Percentiles rank a stretch among this genome's conserved stretches.
phyloP scores from a whole-genome alignment of 2,329 filamentous ascomycete genomes.

The Aureobasidium namibiae region DNA sequence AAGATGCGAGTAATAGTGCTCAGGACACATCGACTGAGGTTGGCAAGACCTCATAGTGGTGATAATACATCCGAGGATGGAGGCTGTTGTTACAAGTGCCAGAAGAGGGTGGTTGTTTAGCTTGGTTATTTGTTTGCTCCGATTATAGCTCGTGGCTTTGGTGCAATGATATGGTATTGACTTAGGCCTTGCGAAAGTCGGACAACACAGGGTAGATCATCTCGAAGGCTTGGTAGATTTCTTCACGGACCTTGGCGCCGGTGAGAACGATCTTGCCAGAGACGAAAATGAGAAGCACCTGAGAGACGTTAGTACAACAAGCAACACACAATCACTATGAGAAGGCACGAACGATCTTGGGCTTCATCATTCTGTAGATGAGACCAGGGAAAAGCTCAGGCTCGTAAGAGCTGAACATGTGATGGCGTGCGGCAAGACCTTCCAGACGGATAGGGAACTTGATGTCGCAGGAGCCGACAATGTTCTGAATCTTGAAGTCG shows the following conservation, averaged over 20 bases:
- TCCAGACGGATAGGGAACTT: constrained; percentile 98
- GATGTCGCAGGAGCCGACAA: constrained; percentile 97
- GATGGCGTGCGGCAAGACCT: constrained; percentile 90
- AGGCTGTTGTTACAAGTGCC: constrained; percentile 16
- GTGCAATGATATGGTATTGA: background rate
- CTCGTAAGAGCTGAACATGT: constrained; percentile 99
- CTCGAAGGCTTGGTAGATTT: constrained; percentile 95
- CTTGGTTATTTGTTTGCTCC: background rate
- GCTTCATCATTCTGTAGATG: constrained; percentile 99
- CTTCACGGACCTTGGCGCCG: constrained; percentile 93
- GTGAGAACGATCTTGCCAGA: constrained; percentile 97
- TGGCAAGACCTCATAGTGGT: constrained; percentile 13
- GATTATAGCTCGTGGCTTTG: background rate
- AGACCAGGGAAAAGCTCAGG: constrained; percentile 97
- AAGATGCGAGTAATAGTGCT: background rate
- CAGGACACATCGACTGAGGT: constrained; percentile 2
- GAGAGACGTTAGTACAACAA: background rate
- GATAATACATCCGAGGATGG: constrained; percentile 10
- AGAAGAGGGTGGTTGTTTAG: background rate
- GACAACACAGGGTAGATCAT: constrained; percentile 95
- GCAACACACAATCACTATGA: background rate
- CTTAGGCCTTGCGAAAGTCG: constrained; percentile 28
- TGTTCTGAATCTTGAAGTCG: constrained; percentile 99
- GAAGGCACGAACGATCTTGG: constrained; percentile 63
- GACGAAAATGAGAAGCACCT: constrained; percentile 91